Conservation (phyloP, 2,329 filamentous ascomycete species). For the Fusarium foetens region DNA sequence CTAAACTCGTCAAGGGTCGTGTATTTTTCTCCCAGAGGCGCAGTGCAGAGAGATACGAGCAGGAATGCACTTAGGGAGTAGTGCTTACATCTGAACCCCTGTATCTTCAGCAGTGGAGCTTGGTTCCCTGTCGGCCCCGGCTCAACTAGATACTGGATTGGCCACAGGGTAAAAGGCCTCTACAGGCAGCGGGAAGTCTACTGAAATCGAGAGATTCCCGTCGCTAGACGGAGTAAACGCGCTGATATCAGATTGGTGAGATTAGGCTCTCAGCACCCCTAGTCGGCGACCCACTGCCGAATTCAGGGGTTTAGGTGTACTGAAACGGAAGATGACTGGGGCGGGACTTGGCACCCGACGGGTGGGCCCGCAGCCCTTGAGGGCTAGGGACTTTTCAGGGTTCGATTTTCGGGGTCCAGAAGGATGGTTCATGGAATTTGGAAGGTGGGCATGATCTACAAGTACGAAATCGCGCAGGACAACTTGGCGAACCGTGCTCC, state of each 20-base stretch:
- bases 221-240: neutral
- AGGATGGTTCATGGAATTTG: neutral
- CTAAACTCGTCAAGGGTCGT: neutral
- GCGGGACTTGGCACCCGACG: neutral
- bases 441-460: neutral
- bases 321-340: neutral
- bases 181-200: neutral
- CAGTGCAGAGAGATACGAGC: neutral
- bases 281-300: neutral
- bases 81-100: neutral
- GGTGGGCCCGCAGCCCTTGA: neutral
- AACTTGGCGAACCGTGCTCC: neutral
- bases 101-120: neutral
- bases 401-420: neutral
- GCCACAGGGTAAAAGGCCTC: neutral
- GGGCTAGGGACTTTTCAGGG: neutral
- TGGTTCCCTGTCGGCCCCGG: neutral
- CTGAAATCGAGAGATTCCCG: neutral
- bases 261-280: neutral
- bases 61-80: neutral
- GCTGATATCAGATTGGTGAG: neutral
- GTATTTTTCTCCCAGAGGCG: neutral
- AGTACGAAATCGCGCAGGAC: neutral
- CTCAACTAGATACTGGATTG: neutral
- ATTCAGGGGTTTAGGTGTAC: neutral